Evolutionary conservation across 768 basidiomycete species (phyloP), one percentile per base, ranked within the genome.

Genomic region (Pulveroboletus sp.): DNA sequence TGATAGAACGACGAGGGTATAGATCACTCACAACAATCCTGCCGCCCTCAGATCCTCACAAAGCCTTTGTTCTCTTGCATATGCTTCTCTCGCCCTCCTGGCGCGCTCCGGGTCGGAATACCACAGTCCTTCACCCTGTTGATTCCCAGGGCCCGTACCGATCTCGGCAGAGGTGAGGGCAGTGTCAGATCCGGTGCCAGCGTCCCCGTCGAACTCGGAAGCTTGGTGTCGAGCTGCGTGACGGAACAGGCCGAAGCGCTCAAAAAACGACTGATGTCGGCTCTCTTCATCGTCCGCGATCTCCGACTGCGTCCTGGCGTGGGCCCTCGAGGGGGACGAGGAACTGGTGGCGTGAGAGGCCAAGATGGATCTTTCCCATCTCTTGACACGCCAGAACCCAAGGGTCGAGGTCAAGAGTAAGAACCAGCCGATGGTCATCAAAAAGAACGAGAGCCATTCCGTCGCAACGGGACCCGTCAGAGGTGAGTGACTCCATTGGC

Each of bases 401-500:
- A 95, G 86, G 9, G 94, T 61, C n/a, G 89, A 90, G 2, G 92
- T 96, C 45, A 97, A 75, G 34, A 97, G 79, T 42, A 93, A 73
- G 69, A 90, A 91, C 89, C 89, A 91, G 2, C 86, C 90, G 41
- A 92, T 72, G 30, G 86, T 91, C 90, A 97, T 96, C 57, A 97
- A 71, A 71, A 94, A 81, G 73, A 97, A 98, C 14, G 91, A 90
- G 43, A 98, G 72, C 92, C 92, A 97, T 63, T 97, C 93, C 20
- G 87, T 86, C 0, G 93, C 89, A 20, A 83, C 77, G 66, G 86
- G 80, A n/a, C 74, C 72, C 5, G 81, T 68, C 17, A 77, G 44
- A 19, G 68, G 54, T 47, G 78, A 74, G 40, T 72, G 75, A 19
- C 73, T 65, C 67, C 17, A 73, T 67, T 42, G 62, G 12, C 6